A percentile compares a stretch with the other conserved stretches of the same genome.
phyloP scores from a whole-genome alignment of 441 rosid species.

The Theobroma grandiflorum region DNA sequence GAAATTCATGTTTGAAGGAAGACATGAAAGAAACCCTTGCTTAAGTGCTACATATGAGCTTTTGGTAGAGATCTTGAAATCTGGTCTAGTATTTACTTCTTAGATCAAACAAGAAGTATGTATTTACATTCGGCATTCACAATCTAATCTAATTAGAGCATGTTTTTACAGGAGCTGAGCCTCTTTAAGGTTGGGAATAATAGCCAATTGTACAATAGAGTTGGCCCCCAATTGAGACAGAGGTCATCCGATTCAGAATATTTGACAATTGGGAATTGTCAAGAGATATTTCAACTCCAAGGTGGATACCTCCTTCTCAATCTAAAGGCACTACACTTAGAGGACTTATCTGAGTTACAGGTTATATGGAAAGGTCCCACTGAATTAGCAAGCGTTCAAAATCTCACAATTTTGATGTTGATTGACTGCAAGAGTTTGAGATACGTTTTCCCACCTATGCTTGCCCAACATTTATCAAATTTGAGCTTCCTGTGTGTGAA shows the following conservation, averaged over 20 bases:
- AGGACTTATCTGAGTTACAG: not conserved
- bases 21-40: no score
- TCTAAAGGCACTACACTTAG: not conserved
- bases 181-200: not conserved
- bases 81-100: not conserved
- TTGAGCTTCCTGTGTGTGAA: not conserved
- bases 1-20: not conserved
- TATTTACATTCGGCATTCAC: not conserved
- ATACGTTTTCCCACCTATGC: constrained; percentile 19
- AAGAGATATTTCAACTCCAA: constrained; percentile 8
- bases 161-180: not conserved
- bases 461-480: constrained; percentile 17
- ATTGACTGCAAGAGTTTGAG: not conserved
- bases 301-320: not conserved
- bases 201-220: not conserved
- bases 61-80: no score
- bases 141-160: not conserved
- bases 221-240: not conserved
- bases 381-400: constrained; percentile 7
- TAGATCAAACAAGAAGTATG: not conserved
- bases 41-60: not conserved
- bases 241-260: not conserved
- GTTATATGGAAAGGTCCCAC: not conserved
- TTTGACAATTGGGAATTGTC: not conserved
- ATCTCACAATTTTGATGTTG: constrained; percentile 13